Evolutionary conservation across 169 alveolate species (phyloP).

Genomic region (Plasmodium vivax): DNA sequence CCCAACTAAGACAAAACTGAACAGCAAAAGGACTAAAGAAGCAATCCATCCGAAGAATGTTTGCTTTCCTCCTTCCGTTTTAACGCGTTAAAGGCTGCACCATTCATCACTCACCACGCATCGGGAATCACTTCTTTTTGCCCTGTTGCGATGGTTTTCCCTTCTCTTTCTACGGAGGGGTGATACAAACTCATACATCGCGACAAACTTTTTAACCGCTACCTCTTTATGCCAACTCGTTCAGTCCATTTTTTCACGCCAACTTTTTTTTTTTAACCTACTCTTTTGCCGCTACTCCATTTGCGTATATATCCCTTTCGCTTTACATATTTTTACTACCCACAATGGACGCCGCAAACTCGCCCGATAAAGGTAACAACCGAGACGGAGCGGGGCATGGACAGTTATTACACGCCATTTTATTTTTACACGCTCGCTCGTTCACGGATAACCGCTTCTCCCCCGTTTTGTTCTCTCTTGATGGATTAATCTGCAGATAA

Average conservation of each 20-base stretch:
- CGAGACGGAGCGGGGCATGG: not conserved
- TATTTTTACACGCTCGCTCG: not conserved
- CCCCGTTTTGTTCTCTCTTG: not conserved
- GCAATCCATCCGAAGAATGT: not conserved
- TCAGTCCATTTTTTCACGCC: not conserved
- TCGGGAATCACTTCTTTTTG: not conserved
- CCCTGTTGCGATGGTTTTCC: not conserved
- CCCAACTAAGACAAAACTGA: not conserved
- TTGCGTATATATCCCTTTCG: not conserved
- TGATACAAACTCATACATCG: not conserved
- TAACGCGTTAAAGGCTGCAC: not conserved
- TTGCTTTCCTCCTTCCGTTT: not conserved
- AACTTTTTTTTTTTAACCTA: not conserved
- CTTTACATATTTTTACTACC: not conserved
- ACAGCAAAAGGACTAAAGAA: not conserved
- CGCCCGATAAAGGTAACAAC: slow-evolving; percentile 4
- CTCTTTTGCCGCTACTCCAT: not conserved
- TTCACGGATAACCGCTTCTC: not conserved
- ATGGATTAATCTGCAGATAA: not conserved
- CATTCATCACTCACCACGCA: not conserved
- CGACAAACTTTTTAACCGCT: not conserved
- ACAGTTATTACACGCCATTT: not conserved
- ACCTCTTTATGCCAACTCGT: not conserved
- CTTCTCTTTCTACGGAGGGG: not conserved
- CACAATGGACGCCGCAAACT: slow-evolving; percentile 1